Base-by-base conservation (phyloP, 139 green algal genomes). In the Tetradesmus obliquus region DNA sequence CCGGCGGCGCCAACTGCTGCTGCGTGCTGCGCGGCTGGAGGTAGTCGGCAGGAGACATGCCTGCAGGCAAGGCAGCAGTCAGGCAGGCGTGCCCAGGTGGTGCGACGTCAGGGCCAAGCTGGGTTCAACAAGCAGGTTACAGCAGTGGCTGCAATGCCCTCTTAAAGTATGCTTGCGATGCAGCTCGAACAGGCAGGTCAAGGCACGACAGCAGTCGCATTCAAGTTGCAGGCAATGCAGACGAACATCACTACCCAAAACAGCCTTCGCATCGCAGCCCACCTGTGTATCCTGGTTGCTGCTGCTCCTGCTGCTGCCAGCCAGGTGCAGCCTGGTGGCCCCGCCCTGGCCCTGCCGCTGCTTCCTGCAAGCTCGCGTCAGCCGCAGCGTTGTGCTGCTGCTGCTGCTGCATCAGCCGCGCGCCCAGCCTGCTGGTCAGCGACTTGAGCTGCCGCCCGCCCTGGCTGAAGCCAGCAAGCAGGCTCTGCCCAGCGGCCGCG, bases 331-430 rank as follows among this genome's bases (percentile, higher is more conserved):
- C 20, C 76, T 55, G n/a, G 5, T n/a, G 71, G 32, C 45, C 32
- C 7, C 15, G 79, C 45, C 15, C 79, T 60, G 79, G 45, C 51
- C n/a, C 15, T 51, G 79, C 5, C n/a, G 74, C n/a, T 20, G n/a
- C n/a, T 32, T 51, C 74, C 24, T 82, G 74, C 74, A 82, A 82
- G 74, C n/a, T 51, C 1, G 74, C n/a, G 55, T 51, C 74, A 54
- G 74, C 74, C 6, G 9, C n/a, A 82, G 7, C n/a, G n/a, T 17
- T 51, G 74, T 51, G 20, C 84, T 51, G 60, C 62, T 89, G 84
- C 62, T 89, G 84, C 84, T 89, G 84, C 84, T 89, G 84, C 84
- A 87, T 19, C 62, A 60, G 60, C 17, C 66, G 66, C 10, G 24
- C 5, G 51, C 24, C 62, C 19, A 89, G 62, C 84, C 15, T 89